A percentile compares a stretch with the other conserved stretches of the same genome.
phyloP scores from a whole-genome alignment of 305 asterid genomes.

The Plantago coronopus region DNA sequence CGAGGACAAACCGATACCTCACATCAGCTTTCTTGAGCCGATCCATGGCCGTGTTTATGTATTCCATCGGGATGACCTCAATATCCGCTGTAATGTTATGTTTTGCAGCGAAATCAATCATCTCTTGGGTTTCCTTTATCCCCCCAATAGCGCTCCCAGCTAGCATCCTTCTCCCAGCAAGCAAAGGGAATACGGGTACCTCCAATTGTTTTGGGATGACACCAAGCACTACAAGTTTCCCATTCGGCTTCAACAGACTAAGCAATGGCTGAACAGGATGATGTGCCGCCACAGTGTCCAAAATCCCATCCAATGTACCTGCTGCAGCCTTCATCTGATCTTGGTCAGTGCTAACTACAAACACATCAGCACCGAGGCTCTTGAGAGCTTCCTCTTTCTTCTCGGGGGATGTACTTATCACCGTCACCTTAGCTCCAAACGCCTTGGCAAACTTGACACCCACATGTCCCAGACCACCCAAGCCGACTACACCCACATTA shows the following conservation, averaged over 20 bases:
- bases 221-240: constrained; percentile 35
- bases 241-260: constrained; percentile 31
- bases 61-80: constrained; percentile 30
- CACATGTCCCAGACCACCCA: constrained; percentile 34
- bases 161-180: constrained; percentile 31
- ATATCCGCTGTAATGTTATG: constrained; percentile 35
- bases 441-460: constrained; percentile 34
- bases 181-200: constrained; percentile 31
- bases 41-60: constrained; percentile 31
- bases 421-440: constrained; percentile 33
- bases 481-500: constrained; percentile 29
- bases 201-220: constrained; percentile 30
- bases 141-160: constrained; percentile 34
- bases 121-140: constrained; percentile 35
- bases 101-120: constrained; percentile 31
- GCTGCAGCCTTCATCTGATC: constrained; percentile 36
- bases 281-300: constrained; percentile 34
- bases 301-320: constrained; percentile 28
- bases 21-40: constrained; percentile 33
- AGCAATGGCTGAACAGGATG: constrained; percentile 30
- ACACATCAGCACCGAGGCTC: constrained; percentile 33
- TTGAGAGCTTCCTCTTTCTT: constrained; percentile 37
- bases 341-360: constrained; percentile 33
- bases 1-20: constrained; percentile 33
- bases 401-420: constrained; percentile 27